Evolutionary conservation across 805 yeast genomes (phyloP), one percentile per base, ranked within the genome.

Genomic region (Starmerella floricola): DNA sequence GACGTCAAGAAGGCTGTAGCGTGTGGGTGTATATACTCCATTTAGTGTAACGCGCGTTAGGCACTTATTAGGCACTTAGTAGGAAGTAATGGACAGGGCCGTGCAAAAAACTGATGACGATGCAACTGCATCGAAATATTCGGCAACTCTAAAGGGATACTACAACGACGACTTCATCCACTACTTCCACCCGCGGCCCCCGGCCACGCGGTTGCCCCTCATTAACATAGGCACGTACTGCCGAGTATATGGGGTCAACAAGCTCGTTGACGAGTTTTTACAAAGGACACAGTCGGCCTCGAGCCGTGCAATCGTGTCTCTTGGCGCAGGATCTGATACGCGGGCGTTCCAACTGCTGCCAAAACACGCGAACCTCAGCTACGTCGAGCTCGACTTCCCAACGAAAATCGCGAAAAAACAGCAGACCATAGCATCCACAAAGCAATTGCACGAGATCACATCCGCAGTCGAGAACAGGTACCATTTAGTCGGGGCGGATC

Each of bases 251-350:
- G 65, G 69, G 39, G 64, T 75, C 24, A 70, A 72, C 48, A 17
- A 42, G 8, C 51, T 74, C 8, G 59, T 72, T 1, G 56, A 60
- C 3, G 51, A 51, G 34, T 72, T 72, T 44, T 49, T 70, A 4
- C 33, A 44, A 41, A 6, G 52, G 56, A 33, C 40, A 23, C 8
- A 32, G 31, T 30, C 46, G 42, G 35, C 44, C 20, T 3, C 57
- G 60, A 21, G 27, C 11, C 36, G 51, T 24, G 68, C 79, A 54
- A 68, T 81, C 13, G 61, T 82, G 1, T 78, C 85, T 1, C 55
- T 81, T n/a, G 93, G 93, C 0, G 78, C 87, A 2, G 93, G 93
- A 4, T 78, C 83, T 13, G 93, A 82, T 53, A 79, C 91, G 0
- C 57, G 88, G 40, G 68, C 72, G 13, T 79, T 81, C 55, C 58